Evolutionary conservation across 2,329 filamentous ascomycete species (phyloP).

Genomic region (Amylocarpus encephaloides): DNA sequence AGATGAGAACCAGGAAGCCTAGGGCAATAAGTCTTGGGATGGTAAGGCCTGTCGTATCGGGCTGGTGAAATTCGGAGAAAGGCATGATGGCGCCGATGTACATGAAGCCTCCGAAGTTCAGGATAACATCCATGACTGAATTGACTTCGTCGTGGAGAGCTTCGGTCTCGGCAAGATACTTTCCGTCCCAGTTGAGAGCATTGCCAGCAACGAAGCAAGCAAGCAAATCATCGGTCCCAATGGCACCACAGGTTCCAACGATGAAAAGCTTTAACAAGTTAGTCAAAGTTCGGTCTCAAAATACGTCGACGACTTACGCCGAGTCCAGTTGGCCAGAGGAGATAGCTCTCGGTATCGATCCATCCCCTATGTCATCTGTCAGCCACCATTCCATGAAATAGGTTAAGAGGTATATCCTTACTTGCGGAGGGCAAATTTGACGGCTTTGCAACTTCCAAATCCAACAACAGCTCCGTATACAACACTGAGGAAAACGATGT

Average conservation of each 20-base stretch:
- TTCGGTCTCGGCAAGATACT: constrained; percentile 70
- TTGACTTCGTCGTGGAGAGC: constrained; percentile 77
- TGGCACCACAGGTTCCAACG: constrained; percentile 74
- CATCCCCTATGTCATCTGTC: constrained; percentile 58
- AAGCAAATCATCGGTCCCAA: constrained; percentile 80
- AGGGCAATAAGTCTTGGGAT: constrained; percentile 65
- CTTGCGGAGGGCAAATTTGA: background rate
- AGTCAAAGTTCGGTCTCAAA: background rate
- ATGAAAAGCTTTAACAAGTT: constrained; percentile 54
- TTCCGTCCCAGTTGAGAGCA: constrained; percentile 82
- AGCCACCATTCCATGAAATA: constrained; percentile 68
- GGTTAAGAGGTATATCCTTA: constrained; percentile 54
- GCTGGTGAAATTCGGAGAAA: constrained; percentile 56
- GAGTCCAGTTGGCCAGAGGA: constrained; percentile 57
- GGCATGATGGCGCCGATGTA: constrained; percentile 83
- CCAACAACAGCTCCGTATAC: constrained; percentile 69
- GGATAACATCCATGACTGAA: constrained; percentile 83
- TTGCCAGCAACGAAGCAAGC: constrained; percentile 89
- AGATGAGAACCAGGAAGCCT: constrained; percentile 61
- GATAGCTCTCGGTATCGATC: constrained; percentile 12
- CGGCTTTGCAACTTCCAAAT: background rate
- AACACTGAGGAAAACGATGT: constrained; percentile 70
- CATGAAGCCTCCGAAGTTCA: constrained; percentile 80
- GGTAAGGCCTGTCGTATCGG: constrained; percentile 59
- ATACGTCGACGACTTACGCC: constrained; percentile 35